phyloP scores from a whole-genome alignment of 164 flowering plant genomes.

The Tetrastigma voinierianum region DNA sequence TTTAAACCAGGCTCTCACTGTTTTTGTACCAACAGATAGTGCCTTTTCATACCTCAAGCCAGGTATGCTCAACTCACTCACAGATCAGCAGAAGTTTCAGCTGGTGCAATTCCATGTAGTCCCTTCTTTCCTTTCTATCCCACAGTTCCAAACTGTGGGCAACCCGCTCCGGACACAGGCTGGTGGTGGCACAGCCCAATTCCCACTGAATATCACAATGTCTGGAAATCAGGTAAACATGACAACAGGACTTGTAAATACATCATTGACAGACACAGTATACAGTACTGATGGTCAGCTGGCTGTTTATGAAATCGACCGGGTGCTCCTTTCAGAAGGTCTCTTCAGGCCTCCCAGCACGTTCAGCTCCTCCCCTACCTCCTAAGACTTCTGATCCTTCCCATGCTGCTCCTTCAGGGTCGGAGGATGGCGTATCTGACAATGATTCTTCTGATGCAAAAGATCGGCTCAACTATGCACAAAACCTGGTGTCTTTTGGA shows the following conservation, averaged over 20 bases:
- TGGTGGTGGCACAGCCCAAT: conserved; percentile 20
- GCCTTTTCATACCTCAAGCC: conserved; percentile 27
- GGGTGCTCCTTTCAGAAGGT: conserved; percentile 31
- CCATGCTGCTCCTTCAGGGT: conserved; percentile 18
- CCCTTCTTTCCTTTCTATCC: conserved; percentile 18
- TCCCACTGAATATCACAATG: conserved; percentile 29
- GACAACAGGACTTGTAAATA: conserved; percentile 28
- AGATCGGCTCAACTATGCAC: neutral
- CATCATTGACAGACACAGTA: conserved; percentile 25
- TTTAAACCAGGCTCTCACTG: conserved; percentile 32
- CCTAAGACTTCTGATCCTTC: conserved; percentile 7
- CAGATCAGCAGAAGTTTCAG: conserved; percentile 24
- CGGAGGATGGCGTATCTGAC: conserved; percentile 2
- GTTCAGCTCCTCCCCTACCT: conserved; percentile 23
- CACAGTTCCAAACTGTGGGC: conserved; percentile 34
- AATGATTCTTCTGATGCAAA: conserved; percentile 30
- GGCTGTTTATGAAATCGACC: conserved; percentile 32
- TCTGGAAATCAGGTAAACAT: conserved; percentile 32
- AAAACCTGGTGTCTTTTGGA: too few species aligned
- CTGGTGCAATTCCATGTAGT: conserved; percentile 36
- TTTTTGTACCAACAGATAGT: conserved; percentile 38
- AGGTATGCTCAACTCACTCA: conserved; percentile 32
- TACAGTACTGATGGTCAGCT: conserved; percentile 16
- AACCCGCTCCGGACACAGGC: conserved; percentile 41
- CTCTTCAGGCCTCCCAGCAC: neutral